Base-by-base conservation (phyloP, 225 moss, liverwort and hornwort species). In the Lunularia cruciata region DNA sequence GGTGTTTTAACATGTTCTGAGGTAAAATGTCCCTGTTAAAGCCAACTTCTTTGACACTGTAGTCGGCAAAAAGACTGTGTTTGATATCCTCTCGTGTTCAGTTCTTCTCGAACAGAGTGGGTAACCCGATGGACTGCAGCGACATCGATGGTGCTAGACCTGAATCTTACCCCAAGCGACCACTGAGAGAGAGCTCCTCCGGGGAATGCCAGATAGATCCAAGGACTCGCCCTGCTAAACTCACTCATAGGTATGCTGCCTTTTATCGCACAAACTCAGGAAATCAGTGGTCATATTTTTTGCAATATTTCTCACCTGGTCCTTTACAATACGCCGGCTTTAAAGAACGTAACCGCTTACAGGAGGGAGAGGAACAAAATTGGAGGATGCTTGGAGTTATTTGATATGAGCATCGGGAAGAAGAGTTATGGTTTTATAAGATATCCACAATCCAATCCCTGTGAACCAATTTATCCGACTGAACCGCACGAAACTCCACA, bases 381-480 rank as follows among this genome's bases (percentile, higher is more conserved):
- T 63, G 96, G 92, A 11, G 79, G 72, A 0, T 86, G 86, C 3
- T 83, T 92, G 15, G 92, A 98, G 46, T 78, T 93, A 6, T 76
- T 84, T 74, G 96, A 98, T 30, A 88, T 93, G 35, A 79, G 81
- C n/a, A 89, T 89, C 72, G 96, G 96, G 32, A 92, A 90, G 71
- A 90, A 63, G 59, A 62, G 65, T 22, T 86, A 76, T 78, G 92
- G 96, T 8, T 98, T 98, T 22, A 85, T 82, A 33, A 85, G 96
- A 73, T 81, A 84, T 22, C 88, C 83, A 57, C 83, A 82, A 59
- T 81, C 79, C n/a, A 87, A 92, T 75, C 96, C 96, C 2, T 79
- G 86, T 4, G 96, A 98, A 18, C 92, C 96, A 60, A 27, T 92
- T 28, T 98, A 98, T 67, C 85, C 87, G 1, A 90, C 78, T 16